Percentiles rank a stretch among this genome's conserved stretches.
Evolutionary conservation across 495 filamentous ascomycete species (phyloP).

Genomic region (Aspergillus diversus): DNA sequence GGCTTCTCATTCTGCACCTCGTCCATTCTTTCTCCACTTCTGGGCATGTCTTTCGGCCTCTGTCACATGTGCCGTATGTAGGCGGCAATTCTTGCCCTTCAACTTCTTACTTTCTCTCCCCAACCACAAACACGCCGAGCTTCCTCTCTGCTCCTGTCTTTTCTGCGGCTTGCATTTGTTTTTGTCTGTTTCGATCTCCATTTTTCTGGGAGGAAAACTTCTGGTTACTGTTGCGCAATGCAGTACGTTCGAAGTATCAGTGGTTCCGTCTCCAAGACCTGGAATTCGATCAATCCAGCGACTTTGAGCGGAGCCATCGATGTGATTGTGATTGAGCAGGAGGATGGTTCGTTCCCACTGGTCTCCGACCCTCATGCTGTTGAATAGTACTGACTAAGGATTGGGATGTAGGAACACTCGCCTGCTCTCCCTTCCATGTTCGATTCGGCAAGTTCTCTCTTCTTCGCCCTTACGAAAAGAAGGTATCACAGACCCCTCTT

Average conservation of each 20-base stretch:
- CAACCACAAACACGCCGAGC: background rate
- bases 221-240: constrained; percentile 58
- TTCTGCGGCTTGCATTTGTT: constrained; percentile 7
- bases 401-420: constrained; percentile 57
- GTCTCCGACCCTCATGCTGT: background rate
- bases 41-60: constrained; percentile 33
- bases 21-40: constrained; percentile 25
- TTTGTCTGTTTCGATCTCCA: constrained; percentile 12
- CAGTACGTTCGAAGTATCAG: constrained; percentile 97
- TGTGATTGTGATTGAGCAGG: constrained; percentile 97
- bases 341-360: constrained; percentile 67
- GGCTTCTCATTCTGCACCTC: constrained; percentile 13
- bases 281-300: constrained; percentile 99
- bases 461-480: constrained; percentile 95
- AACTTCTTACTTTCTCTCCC: background rate
- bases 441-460: constrained; percentile 98
- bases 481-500: constrained; percentile 52
- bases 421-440: constrained; percentile 97
- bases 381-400: constrained; percentile 10
- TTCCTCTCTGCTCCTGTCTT: constrained; percentile 14
- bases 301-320: constrained; percentile 97
- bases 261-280: constrained; percentile 95
- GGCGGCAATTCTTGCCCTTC: constrained; percentile 36
- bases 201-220: constrained; percentile 24
- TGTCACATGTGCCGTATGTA: constrained; percentile 51